Percentiles rank a stretch among this genome's conserved stretches.
These are phyloP conservation scores for Trichocomaceae sp. DNA, from an alignment of 2,329 filamentous ascomycete genomes.

Conservation along the genomic window DNA sequence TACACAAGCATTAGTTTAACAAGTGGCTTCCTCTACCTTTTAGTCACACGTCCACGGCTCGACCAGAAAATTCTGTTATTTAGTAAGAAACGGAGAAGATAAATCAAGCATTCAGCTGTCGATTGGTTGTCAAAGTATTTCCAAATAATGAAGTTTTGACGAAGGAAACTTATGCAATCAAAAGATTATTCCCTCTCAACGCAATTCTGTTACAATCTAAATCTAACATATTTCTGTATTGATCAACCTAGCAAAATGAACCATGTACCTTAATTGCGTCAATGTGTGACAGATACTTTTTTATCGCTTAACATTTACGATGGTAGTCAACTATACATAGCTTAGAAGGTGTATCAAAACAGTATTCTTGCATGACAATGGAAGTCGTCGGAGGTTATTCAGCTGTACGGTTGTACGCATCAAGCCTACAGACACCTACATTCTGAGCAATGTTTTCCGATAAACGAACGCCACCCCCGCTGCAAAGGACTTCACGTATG, in stretches of 20 bases:
- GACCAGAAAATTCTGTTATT: too few relatives aligned
- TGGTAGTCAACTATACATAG: too few relatives aligned
- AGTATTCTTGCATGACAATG: neutral
- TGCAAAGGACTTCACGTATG: neutral
- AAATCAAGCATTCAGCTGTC: too few relatives aligned
- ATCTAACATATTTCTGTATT: neutral
- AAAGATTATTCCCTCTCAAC: neutral
- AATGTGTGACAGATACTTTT: neutral
- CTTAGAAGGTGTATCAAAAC: neutral
- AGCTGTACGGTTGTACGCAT: neutral
- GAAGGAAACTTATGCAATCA: neutral
- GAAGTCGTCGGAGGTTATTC: neutral
- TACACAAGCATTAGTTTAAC: neutral
- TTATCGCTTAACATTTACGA: neutral
- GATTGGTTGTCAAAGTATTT: too few relatives aligned
- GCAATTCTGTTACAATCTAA: neutral
- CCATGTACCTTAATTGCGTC: neutral
- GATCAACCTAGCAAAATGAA: neutral
- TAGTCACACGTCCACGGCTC: conserved; percentile 71
- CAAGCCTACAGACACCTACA: neutral
- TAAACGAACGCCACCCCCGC: neutral
- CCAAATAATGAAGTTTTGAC: neutral
- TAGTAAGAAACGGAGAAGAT: too few relatives aligned
- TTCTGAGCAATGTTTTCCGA: neutral
- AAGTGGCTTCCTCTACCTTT: conserved; percentile 29